Evolutionary conservation across 1,139 yeast species (phyloP).

Genomic region (Yamadazyma pseudoaaseri): DNA sequence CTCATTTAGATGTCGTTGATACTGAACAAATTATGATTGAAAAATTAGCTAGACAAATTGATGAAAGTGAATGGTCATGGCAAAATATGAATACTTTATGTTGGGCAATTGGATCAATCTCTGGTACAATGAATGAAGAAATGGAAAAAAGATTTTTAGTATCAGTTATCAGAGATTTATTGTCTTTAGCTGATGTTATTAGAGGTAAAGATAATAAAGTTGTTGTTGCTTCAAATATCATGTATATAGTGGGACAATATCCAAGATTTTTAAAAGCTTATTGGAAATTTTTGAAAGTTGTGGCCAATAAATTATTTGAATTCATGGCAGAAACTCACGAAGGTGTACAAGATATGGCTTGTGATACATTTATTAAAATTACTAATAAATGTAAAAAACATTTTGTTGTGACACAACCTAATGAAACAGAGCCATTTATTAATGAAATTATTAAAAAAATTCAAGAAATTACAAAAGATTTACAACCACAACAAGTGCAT

Average conservation of each 20-base stretch:
- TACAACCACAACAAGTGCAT: conserved; percentile 96
- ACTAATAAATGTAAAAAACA: conserved; percentile 94
- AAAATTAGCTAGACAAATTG: conserved; percentile 87
- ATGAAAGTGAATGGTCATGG: conserved; percentile 99
- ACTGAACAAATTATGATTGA: conserved; percentile 93
- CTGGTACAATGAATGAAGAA: conserved; percentile 98
- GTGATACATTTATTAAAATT: conserved; percentile 96
- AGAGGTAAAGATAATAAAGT: conserved; percentile 98
- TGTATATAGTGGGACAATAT: conserved; percentile 99
- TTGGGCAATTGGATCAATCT: conserved; percentile 99
- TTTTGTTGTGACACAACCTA: conserved; percentile 83
- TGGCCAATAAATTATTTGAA: conserved; percentile 90
- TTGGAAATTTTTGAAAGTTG: conserved; percentile 96
- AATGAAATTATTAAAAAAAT: conserved; percentile 84
- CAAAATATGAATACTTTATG: conserved; percentile 93
- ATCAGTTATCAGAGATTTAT: conserved; percentile 85
- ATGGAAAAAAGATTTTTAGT: conserved; percentile 94
- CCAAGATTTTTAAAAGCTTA: conserved; percentile 97
- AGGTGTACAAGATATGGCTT: conserved; percentile 99
- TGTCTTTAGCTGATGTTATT: conserved; percentile 91
- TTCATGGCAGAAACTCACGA: conserved; percentile 99
- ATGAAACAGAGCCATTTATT: conserved; percentile 90
- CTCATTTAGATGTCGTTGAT: conserved; percentile 92
- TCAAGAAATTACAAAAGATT: conserved; percentile 83
- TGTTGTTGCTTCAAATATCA: conserved; percentile 96